phyloP scores from a whole-genome alignment of 768 basidiomycete species.

The Polyporus arcularius region DNA sequence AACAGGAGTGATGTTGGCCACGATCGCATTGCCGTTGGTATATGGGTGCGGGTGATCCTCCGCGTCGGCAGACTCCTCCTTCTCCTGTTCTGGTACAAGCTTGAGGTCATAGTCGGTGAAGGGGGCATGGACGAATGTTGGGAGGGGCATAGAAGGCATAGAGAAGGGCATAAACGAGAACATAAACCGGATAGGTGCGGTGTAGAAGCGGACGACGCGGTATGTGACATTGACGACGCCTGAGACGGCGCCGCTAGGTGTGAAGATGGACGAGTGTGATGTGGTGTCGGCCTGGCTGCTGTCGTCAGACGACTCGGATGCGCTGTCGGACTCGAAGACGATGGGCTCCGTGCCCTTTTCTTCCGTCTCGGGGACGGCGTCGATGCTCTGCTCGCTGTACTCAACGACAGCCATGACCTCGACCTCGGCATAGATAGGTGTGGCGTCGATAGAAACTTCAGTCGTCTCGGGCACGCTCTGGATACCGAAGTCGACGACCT shows the following conservation, averaged over 20 bases:
- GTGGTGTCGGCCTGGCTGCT: constrained; percentile 8
- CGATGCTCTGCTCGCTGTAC: constrained; percentile 34
- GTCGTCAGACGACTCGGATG: constrained; percentile 11
- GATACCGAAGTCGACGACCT: constrained; percentile 38
- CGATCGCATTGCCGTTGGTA: constrained; percentile 15
- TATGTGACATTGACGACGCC: constrained; percentile 32
- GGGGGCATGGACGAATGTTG: constrained; percentile 15
- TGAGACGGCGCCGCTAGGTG: constrained; percentile 27
- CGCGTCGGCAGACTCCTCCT: constrained; percentile 2
- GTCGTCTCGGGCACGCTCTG: constrained; percentile 40
- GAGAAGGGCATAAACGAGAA: constrained; percentile 28
- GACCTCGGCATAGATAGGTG: constrained; percentile 45
- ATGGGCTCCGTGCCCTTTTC: constrained; percentile 25
- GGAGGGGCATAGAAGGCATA: constrained; percentile 15
- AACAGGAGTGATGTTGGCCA: constrained; percentile 42
- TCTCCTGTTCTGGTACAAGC: constrained; percentile 19
- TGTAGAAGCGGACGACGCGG: constrained; percentile 34
- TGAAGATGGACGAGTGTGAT: constrained; percentile 22
- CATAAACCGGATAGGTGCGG: constrained; percentile 35
- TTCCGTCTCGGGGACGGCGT: constrained; percentile 26
- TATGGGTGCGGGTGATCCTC: background rate
- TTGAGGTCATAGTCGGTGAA: constrained; percentile 9
- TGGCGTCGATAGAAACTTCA: constrained; percentile 54
- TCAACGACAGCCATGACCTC: constrained; percentile 48
- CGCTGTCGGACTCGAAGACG: constrained; percentile 8